Conservation (phyloP, 1,284 basidiomycete species). For the Ustilago sp. region DNA sequence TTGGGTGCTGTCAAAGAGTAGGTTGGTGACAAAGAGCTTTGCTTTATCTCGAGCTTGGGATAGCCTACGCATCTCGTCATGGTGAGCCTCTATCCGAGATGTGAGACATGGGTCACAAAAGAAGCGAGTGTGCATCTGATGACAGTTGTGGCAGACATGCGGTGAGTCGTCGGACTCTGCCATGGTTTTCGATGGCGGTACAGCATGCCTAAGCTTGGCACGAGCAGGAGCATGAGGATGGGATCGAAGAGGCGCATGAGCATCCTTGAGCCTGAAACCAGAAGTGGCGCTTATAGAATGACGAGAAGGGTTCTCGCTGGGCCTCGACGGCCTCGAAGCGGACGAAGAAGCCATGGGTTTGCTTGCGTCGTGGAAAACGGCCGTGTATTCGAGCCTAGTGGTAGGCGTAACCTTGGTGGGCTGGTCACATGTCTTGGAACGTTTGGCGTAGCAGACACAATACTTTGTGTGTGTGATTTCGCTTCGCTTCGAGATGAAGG, state of each 20-base stretch:
- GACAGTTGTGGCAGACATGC: conserved; percentile 42
- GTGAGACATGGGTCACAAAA: conserved; percentile 49
- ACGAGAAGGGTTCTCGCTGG: conserved; percentile 26
- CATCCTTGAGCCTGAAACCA: conserved; percentile 6
- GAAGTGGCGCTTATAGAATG: conserved; percentile 24
- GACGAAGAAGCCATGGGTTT: conserved; percentile 16
- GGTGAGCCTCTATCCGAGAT: conserved; percentile 39
- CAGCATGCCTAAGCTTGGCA: conserved; percentile 23
- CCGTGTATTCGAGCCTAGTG: neutral
- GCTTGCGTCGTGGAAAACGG: neutral
- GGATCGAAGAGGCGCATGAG: conserved; percentile 1
- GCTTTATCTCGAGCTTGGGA: conserved; percentile 38
- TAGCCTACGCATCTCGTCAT: conserved; percentile 39
- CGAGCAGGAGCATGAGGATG: conserved; percentile 16
- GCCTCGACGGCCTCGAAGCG: conserved; percentile 13
- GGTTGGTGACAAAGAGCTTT: conserved; percentile 9
- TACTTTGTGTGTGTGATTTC: neutral
- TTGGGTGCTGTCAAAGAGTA: conserved; percentile 16
- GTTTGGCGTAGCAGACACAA: conserved; percentile 3
- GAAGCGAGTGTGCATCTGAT: conserved; percentile 42
- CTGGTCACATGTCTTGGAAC: conserved; percentile 20
- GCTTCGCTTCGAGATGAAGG: neutral
- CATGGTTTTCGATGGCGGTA: neutral
- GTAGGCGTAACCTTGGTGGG: neutral
- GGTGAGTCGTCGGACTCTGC: neutral